phyloP scores from a whole-genome alignment of 164 flowering plant species.

The Liquidambar formosana region DNA sequence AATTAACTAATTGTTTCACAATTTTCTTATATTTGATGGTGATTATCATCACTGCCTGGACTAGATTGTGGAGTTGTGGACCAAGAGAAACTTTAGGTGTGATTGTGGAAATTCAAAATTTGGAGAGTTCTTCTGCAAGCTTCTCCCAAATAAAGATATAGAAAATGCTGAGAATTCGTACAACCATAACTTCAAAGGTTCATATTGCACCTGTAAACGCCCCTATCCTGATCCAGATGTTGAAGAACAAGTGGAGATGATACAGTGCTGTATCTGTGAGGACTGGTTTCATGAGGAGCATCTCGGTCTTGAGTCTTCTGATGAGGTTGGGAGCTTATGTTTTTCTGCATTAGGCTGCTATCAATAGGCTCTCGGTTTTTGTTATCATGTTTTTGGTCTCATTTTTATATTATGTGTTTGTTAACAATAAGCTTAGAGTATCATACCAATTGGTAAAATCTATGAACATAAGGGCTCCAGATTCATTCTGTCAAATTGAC shows the following conservation, averaged over 20 bases:
- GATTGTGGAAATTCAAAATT: constrained; percentile 99
- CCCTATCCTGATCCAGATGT: constrained; percentile 94
- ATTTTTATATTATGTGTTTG: not conserved
- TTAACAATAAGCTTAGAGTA: not conserved
- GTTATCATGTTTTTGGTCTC: not conserved
- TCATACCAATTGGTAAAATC: no score
- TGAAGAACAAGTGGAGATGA: constrained; percentile 95
- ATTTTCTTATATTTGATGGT: constrained; percentile 1
- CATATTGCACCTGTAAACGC: constrained; percentile 80
- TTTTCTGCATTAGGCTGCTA: not conserved
- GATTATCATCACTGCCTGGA: constrained; percentile 10
- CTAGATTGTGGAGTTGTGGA: constrained; percentile 93
- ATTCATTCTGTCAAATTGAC: no score
- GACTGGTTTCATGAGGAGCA: constrained; percentile 99
- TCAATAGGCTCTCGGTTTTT: not conserved
- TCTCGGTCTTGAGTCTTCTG: constrained; percentile 65
- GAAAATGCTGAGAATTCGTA: constrained; percentile 76
- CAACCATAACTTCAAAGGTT: constrained; percentile 94
- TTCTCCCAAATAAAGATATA: constrained; percentile 68
- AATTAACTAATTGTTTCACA: not conserved
- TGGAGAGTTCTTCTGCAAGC: constrained; percentile 86
- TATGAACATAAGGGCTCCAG: no score
- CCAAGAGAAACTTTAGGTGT: constrained; percentile 92
- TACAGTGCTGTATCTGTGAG: constrained; percentile 95
- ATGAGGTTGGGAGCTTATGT: constrained; percentile 53